Evolutionary conservation across 768 basidiomycete species (phyloP).

Genomic region (Leccinum pellstonianum): DNA sequence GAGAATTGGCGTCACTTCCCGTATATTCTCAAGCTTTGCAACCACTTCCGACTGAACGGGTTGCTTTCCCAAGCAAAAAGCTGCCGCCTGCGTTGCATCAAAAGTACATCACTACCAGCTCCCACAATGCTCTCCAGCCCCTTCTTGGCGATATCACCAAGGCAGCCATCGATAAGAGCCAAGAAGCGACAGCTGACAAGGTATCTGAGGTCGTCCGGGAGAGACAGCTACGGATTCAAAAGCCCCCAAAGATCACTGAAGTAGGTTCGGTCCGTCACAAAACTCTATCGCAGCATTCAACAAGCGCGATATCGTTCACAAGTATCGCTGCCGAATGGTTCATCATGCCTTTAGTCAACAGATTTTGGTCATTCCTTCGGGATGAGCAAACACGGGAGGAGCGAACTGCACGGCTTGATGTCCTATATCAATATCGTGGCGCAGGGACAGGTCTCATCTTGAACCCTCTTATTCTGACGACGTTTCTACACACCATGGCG

Average conservation of each 20-base stretch:
- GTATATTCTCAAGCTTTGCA: conserved; percentile 27
- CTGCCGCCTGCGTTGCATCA: conserved; percentile 72
- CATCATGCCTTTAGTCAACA: conserved; percentile 84
- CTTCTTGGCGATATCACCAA: conserved; percentile 65
- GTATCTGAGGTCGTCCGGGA: conserved; percentile 68
- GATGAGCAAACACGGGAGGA: conserved; percentile 79
- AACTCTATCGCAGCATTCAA: conserved; percentile 16
- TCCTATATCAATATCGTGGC: conserved; percentile 59
- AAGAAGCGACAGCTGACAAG: conserved; percentile 51
- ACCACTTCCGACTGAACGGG: conserved; percentile 33
- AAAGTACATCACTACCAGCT: conserved; percentile 52
- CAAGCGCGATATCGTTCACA: conserved; percentile 45
- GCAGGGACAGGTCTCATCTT: conserved; percentile 83
- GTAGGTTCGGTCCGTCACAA: conserved; percentile 26
- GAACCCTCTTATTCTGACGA: conserved; percentile 71
- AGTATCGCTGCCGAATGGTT: conserved; percentile 85
- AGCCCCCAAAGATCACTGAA: conserved; percentile 47
- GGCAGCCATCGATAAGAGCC: conserved; percentile 60
- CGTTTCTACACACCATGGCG: conserved; percentile 71
- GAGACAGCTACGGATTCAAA: conserved; percentile 66
- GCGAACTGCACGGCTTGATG: conserved; percentile 56
- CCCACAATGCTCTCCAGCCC: conserved; percentile 45
- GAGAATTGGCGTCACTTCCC: conserved; percentile 68
- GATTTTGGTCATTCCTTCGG: conserved; percentile 93
- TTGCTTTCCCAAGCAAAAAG: conserved; percentile 77